Evolutionary conservation across 352 stramenopile genomes (phyloP), one percentile per base, ranked within the genome.

Genomic region (Vaucheria bursata): DNA sequence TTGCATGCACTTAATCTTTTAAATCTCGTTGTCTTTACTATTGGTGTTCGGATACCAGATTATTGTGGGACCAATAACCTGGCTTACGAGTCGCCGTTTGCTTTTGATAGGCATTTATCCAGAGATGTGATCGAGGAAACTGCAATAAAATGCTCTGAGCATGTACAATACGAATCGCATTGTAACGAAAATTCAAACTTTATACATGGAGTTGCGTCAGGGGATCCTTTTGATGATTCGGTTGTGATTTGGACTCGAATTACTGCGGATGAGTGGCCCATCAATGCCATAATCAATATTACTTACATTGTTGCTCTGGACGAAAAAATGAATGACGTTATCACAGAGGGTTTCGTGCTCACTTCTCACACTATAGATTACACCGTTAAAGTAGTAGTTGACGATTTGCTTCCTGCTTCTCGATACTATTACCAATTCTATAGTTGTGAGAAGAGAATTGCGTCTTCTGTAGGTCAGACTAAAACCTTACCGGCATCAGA

Each of bases 351-450:
- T 8, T 18, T 18, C 4, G 34, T 38, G 29, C 34, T 69, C 34
- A 69, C 59, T 8, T 34, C 5, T 18, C 4, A 4, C 8, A 29
- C 6, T 69, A 29, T 69, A 29, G 59, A 69, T 18, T 69, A 69
- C 59, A 69, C 59, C 18, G 59, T 69, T 29, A 69, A 69, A 29
- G 59, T 69, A 4, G 18, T 38, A 5, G 59, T 69, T 8, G 34
- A 18, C 6, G 29, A 35, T 2, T 35, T 72, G 65, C 33, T 45
- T 29, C 65, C 65, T 35, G 31, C 12, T 6, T 45, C 65, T 38
- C 1, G 8, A 2, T 72, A 72, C 65, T 72, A 72, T 35, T 72
- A 72, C 31, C 12, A 72, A 12, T 72, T 72, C 65, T 45, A 35
- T 40, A 35, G 29, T 2, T 32, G 6, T 7, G 31, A 34, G 3